Conservation (phyloP, 164 flowering plant genomes). For the Chimonanthus salicifolius region DNA sequence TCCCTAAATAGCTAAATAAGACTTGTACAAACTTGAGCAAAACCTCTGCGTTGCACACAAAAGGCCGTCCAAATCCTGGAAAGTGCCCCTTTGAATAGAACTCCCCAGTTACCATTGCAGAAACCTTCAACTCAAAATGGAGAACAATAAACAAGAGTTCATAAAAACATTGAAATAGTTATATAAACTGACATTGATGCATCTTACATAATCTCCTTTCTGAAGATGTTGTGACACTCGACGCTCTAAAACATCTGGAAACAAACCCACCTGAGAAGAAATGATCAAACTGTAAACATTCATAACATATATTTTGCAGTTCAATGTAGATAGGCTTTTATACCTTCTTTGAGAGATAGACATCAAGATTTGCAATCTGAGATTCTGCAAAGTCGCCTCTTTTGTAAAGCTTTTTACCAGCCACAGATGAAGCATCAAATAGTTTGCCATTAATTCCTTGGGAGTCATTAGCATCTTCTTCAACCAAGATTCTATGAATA, state of each 20-base stretch:
- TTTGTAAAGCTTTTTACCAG: slow-evolving; percentile 55
- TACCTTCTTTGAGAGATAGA: slow-evolving; percentile 77
- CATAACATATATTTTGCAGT: background rate
- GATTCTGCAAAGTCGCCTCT: slow-evolving; percentile 72
- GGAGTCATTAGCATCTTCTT: slow-evolving; percentile 58
- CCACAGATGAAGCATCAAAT: slow-evolving; percentile 57
- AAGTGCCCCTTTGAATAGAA: slow-evolving; percentile 84
- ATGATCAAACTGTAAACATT: slow-evolving; percentile 4
- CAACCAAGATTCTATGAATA: slow-evolving; percentile 75
- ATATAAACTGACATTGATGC: slow-evolving; percentile 1
- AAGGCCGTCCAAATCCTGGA: slow-evolving; percentile 96
- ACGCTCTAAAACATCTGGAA: slow-evolving; percentile 82
- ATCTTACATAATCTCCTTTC: slow-evolving; percentile 80
- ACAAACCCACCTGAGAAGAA: slow-evolving; percentile 74
- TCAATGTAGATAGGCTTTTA: background rate
- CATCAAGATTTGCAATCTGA: slow-evolving; percentile 51
- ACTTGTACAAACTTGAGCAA: slow-evolving; percentile 60
- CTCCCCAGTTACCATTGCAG: slow-evolving; percentile 89
- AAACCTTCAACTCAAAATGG: slow-evolving; percentile 55
- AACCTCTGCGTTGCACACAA: slow-evolving; percentile 81
- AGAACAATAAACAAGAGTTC: slow-evolving; percentile 6
- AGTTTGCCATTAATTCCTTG: slow-evolving; percentile 33
- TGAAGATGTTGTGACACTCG: slow-evolving; percentile 68
- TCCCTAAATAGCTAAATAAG: slow-evolving; percentile 7
- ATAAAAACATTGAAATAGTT: background rate